Evolutionary conservation across 768 basidiomycete species (phyloP).

Genomic region (Neoboletus magnificus): DNA sequence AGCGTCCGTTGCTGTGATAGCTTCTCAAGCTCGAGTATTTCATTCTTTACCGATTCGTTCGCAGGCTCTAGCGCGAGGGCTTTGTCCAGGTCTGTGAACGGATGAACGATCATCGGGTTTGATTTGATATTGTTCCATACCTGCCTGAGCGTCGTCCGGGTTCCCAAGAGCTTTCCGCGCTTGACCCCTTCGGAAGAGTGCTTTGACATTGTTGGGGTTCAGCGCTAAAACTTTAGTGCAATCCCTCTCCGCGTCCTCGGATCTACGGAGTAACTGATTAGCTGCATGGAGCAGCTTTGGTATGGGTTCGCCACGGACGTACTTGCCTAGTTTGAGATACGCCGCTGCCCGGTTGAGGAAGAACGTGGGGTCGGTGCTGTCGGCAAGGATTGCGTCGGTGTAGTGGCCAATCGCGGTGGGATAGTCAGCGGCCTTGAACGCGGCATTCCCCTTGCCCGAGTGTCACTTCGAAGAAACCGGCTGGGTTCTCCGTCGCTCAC

Average conservation of each 20-base stretch:
- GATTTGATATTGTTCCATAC: conserved; percentile 28
- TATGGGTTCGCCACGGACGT: conserved; percentile 37
- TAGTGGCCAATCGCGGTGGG: conserved; percentile 83
- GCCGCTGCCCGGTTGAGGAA: conserved; percentile 88
- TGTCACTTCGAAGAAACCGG: neutral
- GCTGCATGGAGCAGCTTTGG: neutral
- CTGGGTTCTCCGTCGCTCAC: conserved; percentile 1
- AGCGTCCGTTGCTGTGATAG: conserved; percentile 31
- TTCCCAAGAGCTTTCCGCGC: conserved; percentile 58
- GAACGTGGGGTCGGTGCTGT: conserved; percentile 69
- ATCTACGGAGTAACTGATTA: conserved; percentile 38
- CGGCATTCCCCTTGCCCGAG: conserved; percentile 68
- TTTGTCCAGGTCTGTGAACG: conserved; percentile 52
- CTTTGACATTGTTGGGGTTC: conserved; percentile 67
- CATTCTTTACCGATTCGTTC: conserved; percentile 60
- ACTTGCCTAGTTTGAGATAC: conserved; percentile 95
- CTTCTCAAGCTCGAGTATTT: conserved; percentile 51
- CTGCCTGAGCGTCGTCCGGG: conserved; percentile 56
- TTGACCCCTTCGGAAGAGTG: conserved; percentile 73
- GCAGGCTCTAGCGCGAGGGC: conserved; percentile 60
- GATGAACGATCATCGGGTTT: neutral
- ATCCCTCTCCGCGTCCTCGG: conserved; percentile 79
- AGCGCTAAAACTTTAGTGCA: conserved; percentile 63
- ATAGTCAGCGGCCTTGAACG: conserved; percentile 81
- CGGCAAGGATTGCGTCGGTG: conserved; percentile 71